A percentile compares a stretch with the other conserved stretches of the same genome.
These are phyloP conservation scores for Orbilia ellipsospora DNA, from an alignment of 2,329 filamentous ascomycete species.

Conservation along the genomic window DNA sequence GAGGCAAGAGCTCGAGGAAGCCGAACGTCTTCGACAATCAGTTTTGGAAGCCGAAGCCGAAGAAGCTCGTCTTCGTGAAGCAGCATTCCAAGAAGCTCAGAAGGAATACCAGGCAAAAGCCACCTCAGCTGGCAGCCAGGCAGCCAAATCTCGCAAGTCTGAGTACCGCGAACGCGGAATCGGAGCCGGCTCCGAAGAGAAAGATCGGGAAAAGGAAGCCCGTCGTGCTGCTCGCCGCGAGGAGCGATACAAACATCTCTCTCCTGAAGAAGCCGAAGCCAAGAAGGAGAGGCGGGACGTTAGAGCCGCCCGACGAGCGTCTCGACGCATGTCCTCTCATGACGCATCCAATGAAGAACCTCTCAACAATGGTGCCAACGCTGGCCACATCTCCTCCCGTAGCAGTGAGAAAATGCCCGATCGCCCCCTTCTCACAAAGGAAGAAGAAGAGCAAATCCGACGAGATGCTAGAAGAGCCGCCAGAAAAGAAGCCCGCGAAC, in stretches of 20 bases:
- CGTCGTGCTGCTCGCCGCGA: conserved; percentile 49
- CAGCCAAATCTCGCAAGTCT: conserved; percentile 52
- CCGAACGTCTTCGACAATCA: conserved; percentile 43
- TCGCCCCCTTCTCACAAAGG: conserved; percentile 50
- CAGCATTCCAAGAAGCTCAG: conserved; percentile 47
- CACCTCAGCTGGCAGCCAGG: conserved; percentile 44
- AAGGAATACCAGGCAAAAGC: conserved; percentile 50
- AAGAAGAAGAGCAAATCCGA: conserved; percentile 52
- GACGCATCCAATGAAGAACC: conserved; percentile 43
- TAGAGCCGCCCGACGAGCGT: conserved; percentile 48
- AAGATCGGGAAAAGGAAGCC: conserved; percentile 51
- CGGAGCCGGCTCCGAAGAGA: conserved; percentile 40
- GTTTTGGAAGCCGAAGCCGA: conserved; percentile 46
- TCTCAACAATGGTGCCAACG: conserved; percentile 33
- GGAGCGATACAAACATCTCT: conserved; percentile 50
- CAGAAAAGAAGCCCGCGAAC: conserved; percentile 46
- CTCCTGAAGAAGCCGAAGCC: conserved; percentile 47
- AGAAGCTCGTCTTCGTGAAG: conserved; percentile 47
- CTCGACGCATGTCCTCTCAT: conserved; percentile 51
- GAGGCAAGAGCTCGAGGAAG: conserved; percentile 43
- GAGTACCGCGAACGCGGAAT: conserved; percentile 46
- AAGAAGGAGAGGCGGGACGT: conserved; percentile 42
- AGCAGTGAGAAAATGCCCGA: conserved; percentile 50
- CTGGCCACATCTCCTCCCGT: conserved; percentile 39
- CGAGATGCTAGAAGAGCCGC: conserved; percentile 41